Base-by-base conservation (phyloP, 768 basidiomycete genomes). In the Phaffia australis region DNA sequence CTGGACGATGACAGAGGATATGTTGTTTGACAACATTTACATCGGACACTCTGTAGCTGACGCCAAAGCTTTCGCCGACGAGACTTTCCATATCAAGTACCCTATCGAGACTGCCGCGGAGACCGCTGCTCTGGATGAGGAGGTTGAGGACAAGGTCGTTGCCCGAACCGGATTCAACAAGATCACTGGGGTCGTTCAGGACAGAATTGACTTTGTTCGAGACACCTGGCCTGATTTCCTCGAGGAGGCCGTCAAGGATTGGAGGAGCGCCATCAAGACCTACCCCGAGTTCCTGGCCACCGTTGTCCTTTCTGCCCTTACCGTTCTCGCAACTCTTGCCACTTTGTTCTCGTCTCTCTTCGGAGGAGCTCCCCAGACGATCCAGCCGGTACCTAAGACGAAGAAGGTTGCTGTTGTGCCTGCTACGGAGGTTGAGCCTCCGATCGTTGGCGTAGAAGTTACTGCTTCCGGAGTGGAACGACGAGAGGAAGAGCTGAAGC, bases 1-100 rank as follows among this genome's bases (percentile, higher is more conserved):
- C 72, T 99, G 95, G 95, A 94, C 94, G 56, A 99, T 98, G 95
- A 94, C 93, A 25, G 77, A 79, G 70, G 86, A 89, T 74, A 92
- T 92, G 72, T 81, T 92, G 71, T 93, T 92, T 76, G 75, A 75
- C 71, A 76, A 76, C 71, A 84, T 99, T 74, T 98, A 91, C 80
- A 77, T 99, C 66, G 92, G 92, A 67, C 87, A 92, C 81, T 93
- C 91, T 23, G 75, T 84, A 66, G 83, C 84, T 49, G 90, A 94
- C 68, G 95, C 95, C 69, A 84, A 87, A 76, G 78, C 79, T 15
- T 78, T 99, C 71, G 89, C 91, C 64, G 78, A 80, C 19, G 89
- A 93, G 79, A 89, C 91, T n/a, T 99, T 88, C 78, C 83, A 84
- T 71, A 76, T 94, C 78, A 98, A 97, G 85, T 86, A 88, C 75